Evolutionary conservation across 345 rosid genomes (phyloP).

Genomic region (Rhodamnia argentea): DNA sequence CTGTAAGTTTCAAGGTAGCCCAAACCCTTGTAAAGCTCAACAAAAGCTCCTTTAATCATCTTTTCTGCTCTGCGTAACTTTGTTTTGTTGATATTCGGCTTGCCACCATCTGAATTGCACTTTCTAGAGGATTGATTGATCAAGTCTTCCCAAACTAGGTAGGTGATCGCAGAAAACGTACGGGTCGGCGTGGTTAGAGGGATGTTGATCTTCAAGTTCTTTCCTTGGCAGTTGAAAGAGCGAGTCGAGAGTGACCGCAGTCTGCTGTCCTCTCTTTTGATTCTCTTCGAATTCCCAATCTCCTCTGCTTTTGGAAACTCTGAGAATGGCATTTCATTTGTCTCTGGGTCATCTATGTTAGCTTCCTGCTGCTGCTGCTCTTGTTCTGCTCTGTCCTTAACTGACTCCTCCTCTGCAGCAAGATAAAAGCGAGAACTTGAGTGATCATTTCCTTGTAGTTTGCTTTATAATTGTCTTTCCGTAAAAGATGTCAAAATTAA

Average conservation of each 20-base stretch:
- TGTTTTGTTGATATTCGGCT: slow-evolving; percentile 63
- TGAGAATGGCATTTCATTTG: slow-evolving; percentile 13
- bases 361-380: slow-evolving; percentile 35
- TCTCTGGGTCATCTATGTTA: slow-evolving; percentile 29
- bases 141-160: slow-evolving; percentile 63
- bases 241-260: slow-evolving; percentile 36
- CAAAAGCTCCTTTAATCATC: slow-evolving; percentile 76
- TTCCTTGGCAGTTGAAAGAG: slow-evolving; percentile 62
- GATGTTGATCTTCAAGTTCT: slow-evolving; percentile 70
- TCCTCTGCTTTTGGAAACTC: slow-evolving; percentile 42
- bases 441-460: background rate
- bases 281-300: slow-evolving; percentile 23
- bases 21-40: slow-evolving; percentile 84
- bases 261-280: slow-evolving; percentile 36
- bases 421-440: background rate
- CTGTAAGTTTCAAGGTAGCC: slow-evolving; percentile 87
- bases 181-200: slow-evolving; percentile 82
- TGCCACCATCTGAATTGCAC: slow-evolving; percentile 39
- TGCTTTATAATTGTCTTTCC: background rate
- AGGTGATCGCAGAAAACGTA: slow-evolving; percentile 73
- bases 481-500: background rate
- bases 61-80: slow-evolving; percentile 81
- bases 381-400: slow-evolving; percentile 44
- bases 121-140: slow-evolving; percentile 62
- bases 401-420: slow-evolving; percentile 59